A percentile compares a stretch with the other conserved stretches of the same genome.
Evolutionary conservation across 2,329 filamentous ascomycete genomes (phyloP).

Genomic region (Rhytidhysteron rufulum): DNA sequence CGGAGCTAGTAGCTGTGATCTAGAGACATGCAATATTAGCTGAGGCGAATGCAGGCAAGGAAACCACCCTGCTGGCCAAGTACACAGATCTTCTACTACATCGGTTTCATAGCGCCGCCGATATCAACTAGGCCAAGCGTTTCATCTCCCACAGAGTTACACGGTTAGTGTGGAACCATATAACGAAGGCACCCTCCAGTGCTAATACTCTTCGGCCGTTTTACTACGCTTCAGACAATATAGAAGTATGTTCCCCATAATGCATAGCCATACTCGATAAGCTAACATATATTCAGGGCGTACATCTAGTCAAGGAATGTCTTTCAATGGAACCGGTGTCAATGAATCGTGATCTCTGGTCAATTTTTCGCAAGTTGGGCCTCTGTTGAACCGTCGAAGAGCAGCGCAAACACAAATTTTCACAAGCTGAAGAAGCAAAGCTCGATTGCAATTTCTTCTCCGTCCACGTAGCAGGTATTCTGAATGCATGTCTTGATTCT

Average conservation of each 20-base stretch:
- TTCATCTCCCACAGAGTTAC: conserved; percentile 1
- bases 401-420: neutral
- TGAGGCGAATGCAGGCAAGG: neutral
- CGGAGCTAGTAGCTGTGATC: conserved; percentile 2
- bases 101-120: conserved; percentile 2
- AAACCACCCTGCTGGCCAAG: neutral
- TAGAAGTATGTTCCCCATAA: neutral
- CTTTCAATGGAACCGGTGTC: neutral
- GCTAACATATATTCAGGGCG: neutral
- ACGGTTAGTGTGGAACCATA: conserved; percentile 4
- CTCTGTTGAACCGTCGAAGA: neutral
- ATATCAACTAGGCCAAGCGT: neutral
- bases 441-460: neutral
- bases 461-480: neutral
- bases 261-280: neutral
- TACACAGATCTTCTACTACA: conserved; percentile 6
- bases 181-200: neutral
- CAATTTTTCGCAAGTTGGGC: neutral
- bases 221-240: neutral
- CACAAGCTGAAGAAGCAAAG: neutral
- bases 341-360: neutral
- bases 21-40: conserved; percentile 6
- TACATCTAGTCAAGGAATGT: neutral
- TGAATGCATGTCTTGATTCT: neutral
- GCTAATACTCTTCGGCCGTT: neutral